phyloP scores from a whole-genome alignment of 2,329 filamentous ascomycete genomes.

The Alternaria sp. region DNA sequence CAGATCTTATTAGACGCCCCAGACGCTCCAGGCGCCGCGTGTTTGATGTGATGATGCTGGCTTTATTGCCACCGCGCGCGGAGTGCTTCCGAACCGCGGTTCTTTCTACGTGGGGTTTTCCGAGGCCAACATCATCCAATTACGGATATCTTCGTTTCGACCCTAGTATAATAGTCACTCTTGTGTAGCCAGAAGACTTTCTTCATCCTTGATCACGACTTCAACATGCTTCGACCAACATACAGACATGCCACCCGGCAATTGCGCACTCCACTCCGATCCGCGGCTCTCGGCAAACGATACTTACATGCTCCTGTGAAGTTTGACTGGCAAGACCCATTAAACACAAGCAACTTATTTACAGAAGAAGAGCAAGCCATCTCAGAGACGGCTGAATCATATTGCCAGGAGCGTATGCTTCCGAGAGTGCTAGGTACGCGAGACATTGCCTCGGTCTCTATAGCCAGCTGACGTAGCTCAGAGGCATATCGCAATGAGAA shows the following conservation, averaged over 20 bases:
- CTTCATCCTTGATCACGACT: neutral
- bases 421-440: conserved; percentile 81
- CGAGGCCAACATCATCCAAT: conserved; percentile 32
- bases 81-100: conserved; percentile 37
- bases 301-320: conserved; percentile 53
- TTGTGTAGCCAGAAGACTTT: conserved; percentile 1
- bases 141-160: conserved; percentile 7
- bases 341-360: conserved; percentile 75
- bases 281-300: conserved; percentile 47
- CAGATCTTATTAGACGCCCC: neutral
- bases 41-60: conserved; percentile 9
- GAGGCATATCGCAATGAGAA: conserved; percentile 87
- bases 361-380: conserved; percentile 93
- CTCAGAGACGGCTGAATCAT: conserved; percentile 87
- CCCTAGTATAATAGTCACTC: conserved; percentile 2
- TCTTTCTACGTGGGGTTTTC: conserved; percentile 28
- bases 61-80: conserved; percentile 31
- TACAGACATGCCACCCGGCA: conserved; percentile 52
- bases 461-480: conserved; percentile 47
- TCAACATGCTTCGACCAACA: conserved; percentile 56
- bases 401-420: conserved; percentile 88
- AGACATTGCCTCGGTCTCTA: neutral
- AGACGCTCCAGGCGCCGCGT: neutral
- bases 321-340: conserved; percentile 94
- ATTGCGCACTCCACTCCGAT: conserved; percentile 41